A percentile compares a stretch with the other conserved stretches of the same genome.
Conservation (phyloP, 176 grass and related monocot genomes). For the Miscanthus lutarioriparius region DNA sequence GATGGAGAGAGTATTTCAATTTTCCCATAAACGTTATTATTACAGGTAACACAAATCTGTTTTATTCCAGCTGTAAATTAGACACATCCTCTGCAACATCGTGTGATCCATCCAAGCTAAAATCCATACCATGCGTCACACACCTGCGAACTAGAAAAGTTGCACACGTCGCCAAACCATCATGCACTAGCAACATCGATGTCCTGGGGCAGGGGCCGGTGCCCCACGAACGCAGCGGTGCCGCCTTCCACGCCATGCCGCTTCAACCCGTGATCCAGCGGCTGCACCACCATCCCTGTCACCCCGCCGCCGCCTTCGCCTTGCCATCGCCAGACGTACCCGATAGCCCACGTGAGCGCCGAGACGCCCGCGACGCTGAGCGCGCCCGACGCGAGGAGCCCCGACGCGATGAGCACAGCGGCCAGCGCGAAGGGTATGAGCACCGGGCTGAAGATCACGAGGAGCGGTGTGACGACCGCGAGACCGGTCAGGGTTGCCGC, state of each 20-base stretch:
- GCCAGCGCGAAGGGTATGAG: conserved; percentile 41
- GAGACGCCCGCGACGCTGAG: conserved; percentile 36
- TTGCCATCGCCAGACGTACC: conserved; percentile 11
- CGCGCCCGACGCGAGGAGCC: conserved; percentile 43
- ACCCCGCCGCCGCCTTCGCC: not conserved
- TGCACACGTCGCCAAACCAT: not conserved
- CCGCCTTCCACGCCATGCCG: not conserved
- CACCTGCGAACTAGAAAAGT: not conserved
- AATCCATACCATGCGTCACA: not conserved
- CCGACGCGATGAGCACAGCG: conserved; percentile 22
- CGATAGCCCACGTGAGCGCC: conserved; percentile 43
- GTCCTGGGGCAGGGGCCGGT: not conserved
- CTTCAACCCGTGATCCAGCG: conserved; percentile 32
- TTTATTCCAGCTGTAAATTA: not conserved
- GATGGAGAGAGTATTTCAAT: too few species aligned
- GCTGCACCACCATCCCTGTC: conserved; percentile 38
- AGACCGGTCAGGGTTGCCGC: conserved; percentile 28
- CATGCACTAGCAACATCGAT: not conserved
- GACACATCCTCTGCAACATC: not conserved
- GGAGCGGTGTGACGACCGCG: conserved; percentile 33
- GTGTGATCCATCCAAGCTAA: not conserved
- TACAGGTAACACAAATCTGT: not conserved
- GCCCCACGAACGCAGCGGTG: conserved; percentile 29
- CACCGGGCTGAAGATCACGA: conserved; percentile 58
- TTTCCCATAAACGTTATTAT: too few species aligned